These are phyloP conservation scores for Penicillium bialowiezense DNA, from an alignment of 495 filamentous ascomycete genomes.

Conservation along the genomic window DNA sequence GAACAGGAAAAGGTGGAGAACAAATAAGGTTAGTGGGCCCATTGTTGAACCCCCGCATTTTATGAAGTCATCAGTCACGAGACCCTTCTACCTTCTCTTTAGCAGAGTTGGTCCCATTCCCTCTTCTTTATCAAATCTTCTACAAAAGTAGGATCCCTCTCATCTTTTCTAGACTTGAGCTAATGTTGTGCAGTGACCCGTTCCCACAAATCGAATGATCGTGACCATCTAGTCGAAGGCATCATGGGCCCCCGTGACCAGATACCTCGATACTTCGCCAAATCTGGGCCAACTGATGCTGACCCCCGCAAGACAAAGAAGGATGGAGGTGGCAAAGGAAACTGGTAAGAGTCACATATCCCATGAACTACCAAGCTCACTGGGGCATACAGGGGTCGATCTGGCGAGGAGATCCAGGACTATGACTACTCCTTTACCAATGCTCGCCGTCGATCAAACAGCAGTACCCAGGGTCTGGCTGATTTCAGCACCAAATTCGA, in stretches of 20 bases:
- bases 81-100: not conserved
- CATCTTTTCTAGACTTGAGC: not conserved
- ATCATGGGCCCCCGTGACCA: conserved; percentile 63
- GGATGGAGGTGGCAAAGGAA: conserved; percentile 87
- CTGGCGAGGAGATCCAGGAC: conserved; percentile 80
- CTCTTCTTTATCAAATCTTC: not conserved
- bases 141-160: conserved; percentile 6
- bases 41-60: not conserved
- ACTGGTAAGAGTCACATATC: conserved; percentile 65
- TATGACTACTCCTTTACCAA: conserved; percentile 78
- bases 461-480: conserved; percentile 64
- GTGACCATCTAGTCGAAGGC: conserved; percentile 72
- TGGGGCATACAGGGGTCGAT: conserved; percentile 61
- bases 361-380: not conserved
- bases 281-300: conserved; percentile 73
- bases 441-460: conserved; percentile 88
- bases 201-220: conserved; percentile 87
- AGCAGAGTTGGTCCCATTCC: too few species aligned
- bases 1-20: too few species aligned
- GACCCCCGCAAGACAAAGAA: conserved; percentile 96
- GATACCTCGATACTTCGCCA: conserved; percentile 88
- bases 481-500: conserved; percentile 90
- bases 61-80: not conserved
- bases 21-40: too few species aligned
- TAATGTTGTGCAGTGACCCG: conserved; percentile 70